These are phyloP conservation scores for Cytospora schulzeri DNA, from an alignment of 2,329 filamentous ascomycete genomes.

Conservation along the genomic window DNA sequence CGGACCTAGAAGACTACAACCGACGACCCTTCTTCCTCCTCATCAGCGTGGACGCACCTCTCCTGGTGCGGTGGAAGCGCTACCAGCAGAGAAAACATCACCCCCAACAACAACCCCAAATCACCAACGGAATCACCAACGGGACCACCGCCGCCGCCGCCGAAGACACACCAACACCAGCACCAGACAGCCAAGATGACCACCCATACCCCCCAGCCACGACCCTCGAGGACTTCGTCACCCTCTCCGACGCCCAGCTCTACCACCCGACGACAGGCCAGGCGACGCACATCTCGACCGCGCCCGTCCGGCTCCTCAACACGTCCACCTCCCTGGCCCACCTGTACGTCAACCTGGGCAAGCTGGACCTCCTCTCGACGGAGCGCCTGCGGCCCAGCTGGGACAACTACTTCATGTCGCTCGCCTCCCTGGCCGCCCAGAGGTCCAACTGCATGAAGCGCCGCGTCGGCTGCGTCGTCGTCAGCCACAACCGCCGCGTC, in stretches of 20 bases:
- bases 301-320: slow-evolving; percentile 85
- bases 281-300: slow-evolving; percentile 76
- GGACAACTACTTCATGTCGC: slow-evolving; percentile 98
- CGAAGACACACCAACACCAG: neutral
- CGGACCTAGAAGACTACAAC: slow-evolving; percentile 72
- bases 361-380: slow-evolving; percentile 75
- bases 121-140: neutral
- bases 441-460: slow-evolving; percentile 98
- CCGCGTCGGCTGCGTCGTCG: slow-evolving; percentile 90
- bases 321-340: slow-evolving; percentile 71
- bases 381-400: slow-evolving; percentile 84
- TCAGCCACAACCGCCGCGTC: slow-evolving; percentile 75
- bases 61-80: slow-evolving; percentile 80
- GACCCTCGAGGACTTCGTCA: slow-evolving; percentile 58
- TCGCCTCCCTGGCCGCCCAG: slow-evolving; percentile 88
- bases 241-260: slow-evolving; percentile 70
- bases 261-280: slow-evolving; percentile 69
- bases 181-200: slow-evolving; percentile 21
- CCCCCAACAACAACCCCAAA: slow-evolving; percentile 14
- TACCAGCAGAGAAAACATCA: slow-evolving; percentile 51
- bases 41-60: slow-evolving; percentile 86
- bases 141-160: neutral
- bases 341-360: slow-evolving; percentile 71
- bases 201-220: slow-evolving; percentile 29
- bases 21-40: slow-evolving; percentile 91